Conservation (phyloP, 495 filamentous ascomycete species). For the Penicillium lividum region DNA sequence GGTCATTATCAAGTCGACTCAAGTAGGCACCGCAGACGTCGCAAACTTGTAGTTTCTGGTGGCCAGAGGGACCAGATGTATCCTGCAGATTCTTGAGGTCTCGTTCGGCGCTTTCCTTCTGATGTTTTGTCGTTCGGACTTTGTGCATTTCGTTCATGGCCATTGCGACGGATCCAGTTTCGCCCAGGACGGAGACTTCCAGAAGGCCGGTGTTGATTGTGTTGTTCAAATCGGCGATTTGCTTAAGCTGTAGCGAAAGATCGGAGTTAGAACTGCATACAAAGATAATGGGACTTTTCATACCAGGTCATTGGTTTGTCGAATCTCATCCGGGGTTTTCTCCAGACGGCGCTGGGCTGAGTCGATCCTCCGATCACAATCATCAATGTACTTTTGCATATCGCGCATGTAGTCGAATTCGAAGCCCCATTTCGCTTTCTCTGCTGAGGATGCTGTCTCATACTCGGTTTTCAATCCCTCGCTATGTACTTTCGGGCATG, state of each 20-base stretch:
- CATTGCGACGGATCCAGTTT: constrained; percentile 74
- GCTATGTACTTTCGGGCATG: constrained; percentile 86
- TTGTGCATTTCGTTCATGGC: constrained; percentile 86
- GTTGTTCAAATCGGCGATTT: constrained; percentile 77
- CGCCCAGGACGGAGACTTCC: constrained; percentile 83
- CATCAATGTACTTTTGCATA: constrained; percentile 92
- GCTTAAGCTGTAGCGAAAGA: constrained; percentile 59
- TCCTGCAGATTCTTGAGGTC: constrained; percentile 91
- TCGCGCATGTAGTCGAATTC: constrained; percentile 96
- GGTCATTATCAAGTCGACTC: constrained; percentile 87
- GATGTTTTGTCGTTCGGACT: constrained; percentile 73
- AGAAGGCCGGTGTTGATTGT: constrained; percentile 80
- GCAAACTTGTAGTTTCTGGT: constrained; percentile 98
- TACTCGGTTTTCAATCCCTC: constrained; percentile 88
- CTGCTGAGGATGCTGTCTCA: constrained; percentile 62
- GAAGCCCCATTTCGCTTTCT: constrained; percentile 80
- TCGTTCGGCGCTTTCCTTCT: constrained; percentile 81
- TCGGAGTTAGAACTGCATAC: background rate
- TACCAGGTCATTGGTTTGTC: constrained; percentile 87
- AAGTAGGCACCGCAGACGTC: constrained; percentile 97
- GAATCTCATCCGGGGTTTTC: constrained; percentile 97
- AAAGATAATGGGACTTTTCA: constrained; percentile 4
- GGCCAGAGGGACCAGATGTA: constrained; percentile 85
- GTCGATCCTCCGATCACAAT: constrained; percentile 94
- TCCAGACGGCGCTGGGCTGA: constrained; percentile 85